Evolutionary conservation across 1,284 basidiomycete species (phyloP).

Genomic region (Malassezia dermatis): DNA sequence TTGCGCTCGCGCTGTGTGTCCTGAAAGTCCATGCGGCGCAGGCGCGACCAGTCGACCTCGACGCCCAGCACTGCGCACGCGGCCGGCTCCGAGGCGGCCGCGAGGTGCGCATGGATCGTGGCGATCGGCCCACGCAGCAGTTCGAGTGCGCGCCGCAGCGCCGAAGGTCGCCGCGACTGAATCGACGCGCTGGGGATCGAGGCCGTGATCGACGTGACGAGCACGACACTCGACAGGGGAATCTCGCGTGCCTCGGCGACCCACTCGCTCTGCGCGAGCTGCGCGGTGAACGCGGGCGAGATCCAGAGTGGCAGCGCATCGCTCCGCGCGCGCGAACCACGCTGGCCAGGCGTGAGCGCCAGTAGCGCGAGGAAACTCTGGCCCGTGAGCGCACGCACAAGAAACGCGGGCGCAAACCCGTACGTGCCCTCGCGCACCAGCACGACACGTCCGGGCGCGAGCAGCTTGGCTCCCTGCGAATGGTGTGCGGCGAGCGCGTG

Average conservation of each 20-base stretch:
- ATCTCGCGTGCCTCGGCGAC: slow-evolving; percentile 57
- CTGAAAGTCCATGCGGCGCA: slow-evolving; percentile 82
- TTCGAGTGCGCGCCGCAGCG: slow-evolving; percentile 51
- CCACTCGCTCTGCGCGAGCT: neutral
- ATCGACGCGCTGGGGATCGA: slow-evolving; percentile 49
- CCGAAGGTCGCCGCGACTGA: slow-evolving; percentile 55
- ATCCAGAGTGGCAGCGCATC: slow-evolving; percentile 12
- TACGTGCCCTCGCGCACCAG: slow-evolving; percentile 75
- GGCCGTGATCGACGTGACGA: slow-evolving; percentile 55
- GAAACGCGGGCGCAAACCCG: slow-evolving; percentile 61
- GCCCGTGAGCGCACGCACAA: slow-evolving; percentile 60
- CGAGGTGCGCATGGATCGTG: slow-evolving; percentile 9
- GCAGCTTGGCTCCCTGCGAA: slow-evolving; percentile 60
- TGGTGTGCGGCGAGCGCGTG: slow-evolving; percentile 59
- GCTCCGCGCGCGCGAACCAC: neutral
- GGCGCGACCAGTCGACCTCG: slow-evolving; percentile 64
- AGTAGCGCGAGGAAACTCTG: slow-evolving; percentile 65
- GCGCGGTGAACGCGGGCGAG: neutral
- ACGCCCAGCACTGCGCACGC: slow-evolving; percentile 4
- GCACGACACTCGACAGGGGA: slow-evolving; percentile 62
- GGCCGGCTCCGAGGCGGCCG: neutral
- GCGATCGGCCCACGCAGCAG: slow-evolving; percentile 7
- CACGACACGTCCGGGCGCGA: slow-evolving; percentile 68
- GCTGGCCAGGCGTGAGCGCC: slow-evolving; percentile 52
- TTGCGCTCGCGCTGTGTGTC: slow-evolving; percentile 63